Evolutionary conservation across 768 basidiomycete species (phyloP), one percentile per base, ranked within the genome.

Genomic region (Suillus subaureus): DNA sequence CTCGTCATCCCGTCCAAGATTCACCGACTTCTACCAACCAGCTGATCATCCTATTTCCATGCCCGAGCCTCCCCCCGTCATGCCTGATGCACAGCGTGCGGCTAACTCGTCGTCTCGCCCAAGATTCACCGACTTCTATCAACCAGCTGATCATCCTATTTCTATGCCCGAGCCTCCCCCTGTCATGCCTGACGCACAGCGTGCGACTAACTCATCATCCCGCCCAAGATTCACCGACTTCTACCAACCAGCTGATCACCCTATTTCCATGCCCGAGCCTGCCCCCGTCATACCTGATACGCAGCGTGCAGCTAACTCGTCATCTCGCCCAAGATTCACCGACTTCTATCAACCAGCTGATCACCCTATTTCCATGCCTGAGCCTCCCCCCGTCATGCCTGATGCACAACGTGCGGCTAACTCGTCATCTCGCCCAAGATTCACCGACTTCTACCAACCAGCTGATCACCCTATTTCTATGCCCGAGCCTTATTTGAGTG

Each of bases 91-190:
- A 11, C 66, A 49, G 26, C 70, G 61, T 11, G 4, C 63, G 21
- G 47, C 65, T 42, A 73, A 57, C 43, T 67, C 69, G 8, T 61
- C 56, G 5, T 18, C 18, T n/a, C 74, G 75, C 13, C 62, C 63
- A 18, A 72, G 75, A 15, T 77, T 77, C 45, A 77, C 68, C 5
- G 70, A 71, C 39, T 76, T 76, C 61, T 76, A 76, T 55, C 69
- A 71, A 9, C 60, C 74, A 2, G 39, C 67, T 6, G 69, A 69
- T 62, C 52, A 33, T 12, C 65, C 68, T 3, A 23, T 64, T 39
- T 15, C 56, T 18, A 56, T 49, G 33, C 33, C 33, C 8, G 33
- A 35, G 33, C 33, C 6, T 35, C 33, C 33, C 33, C 33, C 33
- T 7, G 35, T 66, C 60, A 5, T 67, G 42, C 6, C 8, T 28